These are phyloP conservation scores for Blepharisma stoltei DNA, from an alignment of 73 alveolate genomes.

Conservation along the genomic window DNA sequence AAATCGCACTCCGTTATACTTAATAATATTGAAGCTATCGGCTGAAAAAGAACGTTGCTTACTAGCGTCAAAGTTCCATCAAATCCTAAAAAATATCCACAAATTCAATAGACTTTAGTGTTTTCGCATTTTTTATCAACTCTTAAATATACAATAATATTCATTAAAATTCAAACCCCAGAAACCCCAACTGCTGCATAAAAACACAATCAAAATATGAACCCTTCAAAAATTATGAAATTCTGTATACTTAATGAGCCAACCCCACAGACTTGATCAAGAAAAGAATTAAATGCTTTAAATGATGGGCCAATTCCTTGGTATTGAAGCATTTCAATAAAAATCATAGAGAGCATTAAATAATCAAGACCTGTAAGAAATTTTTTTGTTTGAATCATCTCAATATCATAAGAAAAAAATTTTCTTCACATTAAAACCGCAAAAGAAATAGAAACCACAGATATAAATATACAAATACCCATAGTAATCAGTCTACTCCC, in stretches of 20 bases:
- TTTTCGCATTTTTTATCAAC: too few relatives aligned
- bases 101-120: too few relatives aligned
- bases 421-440: not conserved
- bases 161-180: not conserved
- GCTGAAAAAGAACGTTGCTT: not conserved
- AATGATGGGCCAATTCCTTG: not conserved
- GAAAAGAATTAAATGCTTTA: not conserved
- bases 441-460: not conserved
- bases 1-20: not conserved
- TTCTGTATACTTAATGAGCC: not conserved
- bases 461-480: not conserved
- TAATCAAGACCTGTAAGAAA: not conserved
- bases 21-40: not conserved
- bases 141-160: too few relatives aligned
- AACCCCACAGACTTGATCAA: not conserved
- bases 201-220: not conserved
- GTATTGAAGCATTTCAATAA: not conserved
- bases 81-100: too few relatives aligned
- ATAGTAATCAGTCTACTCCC: not conserved
- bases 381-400: not conserved
- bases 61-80: not conserved
- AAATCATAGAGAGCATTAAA: not conserved
- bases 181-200: not conserved
- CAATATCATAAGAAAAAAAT: not conserved
- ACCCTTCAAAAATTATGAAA: not conserved